Evolutionary conservation across 2,329 filamentous ascomycete genomes (phyloP), one percentile per base, ranked within the genome.

Genomic region (Sporothrix sp.): DNA sequence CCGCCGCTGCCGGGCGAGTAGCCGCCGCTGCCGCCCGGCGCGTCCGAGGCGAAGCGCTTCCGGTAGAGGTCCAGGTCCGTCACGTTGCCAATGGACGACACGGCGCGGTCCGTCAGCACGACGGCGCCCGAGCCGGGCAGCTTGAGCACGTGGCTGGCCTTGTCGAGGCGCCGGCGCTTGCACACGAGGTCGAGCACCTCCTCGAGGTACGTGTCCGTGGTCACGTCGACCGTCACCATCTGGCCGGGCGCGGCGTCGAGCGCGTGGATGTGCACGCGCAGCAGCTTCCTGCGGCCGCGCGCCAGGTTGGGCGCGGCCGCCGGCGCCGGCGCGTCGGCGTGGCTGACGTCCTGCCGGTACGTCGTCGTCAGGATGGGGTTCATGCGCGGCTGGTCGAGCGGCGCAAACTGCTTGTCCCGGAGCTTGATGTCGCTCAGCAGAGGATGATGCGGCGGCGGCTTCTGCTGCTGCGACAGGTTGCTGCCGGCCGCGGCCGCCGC

Each of bases 101-200:
- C 85, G 0, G 83, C 85, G 25, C 86, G 81, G 62, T 94, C 87
- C 10, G 85, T 73, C 50, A 86, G 79, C 27, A 86, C 85, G 11
- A 90, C 79, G 1, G 82, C 85, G 14, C 84, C 84, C 2, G 84
- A 86, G 13, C 81, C 80, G 0, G 82, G 81, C 10, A 91, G 75
- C 65, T 87, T 89, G 56, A 94, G 75, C 5, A 91, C 83, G 62
- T 88, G 86, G 51, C 83, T 79, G 16, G 76, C 84, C 68, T 89
- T 88, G 63, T 93, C 87, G 0, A 93, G 71, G 52, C 86, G 81
- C 38, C 88, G 75, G 65, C 86, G 87, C 37, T 82, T 78, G 63
- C 87, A 93, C 2, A 87, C 82, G 57, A 81, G 74, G 61, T 91
- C 86, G 47, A 91, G 79, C 25, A 93, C 80, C 63, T 93, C 86